Evolutionary conservation across 441 rosid genomes (phyloP), one percentile per base, ranked within the genome.

Genomic region (Adansonia gregorii): DNA sequence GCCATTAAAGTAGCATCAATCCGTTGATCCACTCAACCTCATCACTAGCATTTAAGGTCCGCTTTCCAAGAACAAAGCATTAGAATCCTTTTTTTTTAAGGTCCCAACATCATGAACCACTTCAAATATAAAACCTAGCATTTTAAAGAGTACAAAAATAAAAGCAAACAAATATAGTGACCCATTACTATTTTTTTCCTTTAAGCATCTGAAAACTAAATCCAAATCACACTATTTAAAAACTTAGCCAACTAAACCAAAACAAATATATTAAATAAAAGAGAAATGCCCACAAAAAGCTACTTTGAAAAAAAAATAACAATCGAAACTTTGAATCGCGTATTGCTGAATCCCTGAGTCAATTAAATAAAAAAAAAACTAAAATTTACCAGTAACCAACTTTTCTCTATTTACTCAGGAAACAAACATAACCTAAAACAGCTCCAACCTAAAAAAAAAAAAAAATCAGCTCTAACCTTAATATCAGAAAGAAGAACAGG

Each of bases 401-500:
- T 76, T 76, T 73, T 75, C 49, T 43, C 14, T 41, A 54, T 35
- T 73, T 77, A 67, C 80, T 51, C 39, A 59, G 74, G 68, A 76
- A 72, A 72, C 83, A 69, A 61, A 41, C 67, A 69, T 6, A 39
- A 69, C 22, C 48, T 58, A 69, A 14, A 51, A 75, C n/a, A 58
- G 20, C 31, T 17, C 19, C 69, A 15, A 41, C 19, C 67, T 2
- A 56, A 70, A 63, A 72, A 67, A 43, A 49, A 55, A 0, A 17
- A 2, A 22, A 66, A 12, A 56, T 17, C 58, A 64, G 17, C 55
- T 58, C 84, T 55, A 17, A 95, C 98, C 99, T 95, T 93, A 58
- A 90, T 82, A 79, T 92, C 92, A 52, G 99, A 93, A 51, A 95
- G 92, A 49, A 95, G 86, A 76, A 95, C 95, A n/a, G 98, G 98